phyloP scores from a whole-genome alignment of 768 basidiomycete genomes.

The Botryobasidium botryosum region DNA sequence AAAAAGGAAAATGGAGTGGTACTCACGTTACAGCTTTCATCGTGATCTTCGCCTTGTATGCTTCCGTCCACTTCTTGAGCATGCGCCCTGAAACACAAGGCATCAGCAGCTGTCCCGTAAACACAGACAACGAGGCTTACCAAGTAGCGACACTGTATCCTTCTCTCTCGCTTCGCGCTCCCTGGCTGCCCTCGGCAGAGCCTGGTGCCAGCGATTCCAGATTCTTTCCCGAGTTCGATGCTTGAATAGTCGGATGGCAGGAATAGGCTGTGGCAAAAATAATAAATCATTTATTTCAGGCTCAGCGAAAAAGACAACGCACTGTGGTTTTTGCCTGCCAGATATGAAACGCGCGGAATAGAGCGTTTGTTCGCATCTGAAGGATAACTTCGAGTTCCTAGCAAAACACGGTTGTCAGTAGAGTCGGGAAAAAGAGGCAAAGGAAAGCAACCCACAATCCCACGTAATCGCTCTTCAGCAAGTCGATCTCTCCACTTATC shows the following conservation, averaged over 20 bases:
- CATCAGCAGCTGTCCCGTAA: conserved; percentile 5
- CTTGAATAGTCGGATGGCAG: conserved; percentile 63
- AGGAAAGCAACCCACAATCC: neutral
- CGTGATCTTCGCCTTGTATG: conserved; percentile 49
- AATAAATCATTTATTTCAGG: conserved; percentile 1
- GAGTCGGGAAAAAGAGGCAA: neutral
- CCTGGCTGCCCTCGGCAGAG: conserved; percentile 53
- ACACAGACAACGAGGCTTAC: conserved; percentile 26
- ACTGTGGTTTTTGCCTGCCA: conserved; percentile 52
- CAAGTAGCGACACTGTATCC: conserved; percentile 35
- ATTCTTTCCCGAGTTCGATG: conserved; percentile 38
- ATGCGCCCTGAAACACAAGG: conserved; percentile 26
- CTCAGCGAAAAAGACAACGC: neutral
- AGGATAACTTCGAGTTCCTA: conserved; percentile 45
- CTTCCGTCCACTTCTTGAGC: conserved; percentile 51
- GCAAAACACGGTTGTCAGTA: conserved; percentile 4
- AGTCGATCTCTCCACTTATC: conserved; percentile 58
- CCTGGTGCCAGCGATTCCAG: conserved; percentile 49
- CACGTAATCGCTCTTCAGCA: neutral
- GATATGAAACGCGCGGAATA: conserved; percentile 49
- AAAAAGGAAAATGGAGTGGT: too few relatives aligned
- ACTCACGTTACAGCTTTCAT: conserved; percentile 75
- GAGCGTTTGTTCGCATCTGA: conserved; percentile 39
- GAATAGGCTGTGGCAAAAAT: conserved; percentile 36
- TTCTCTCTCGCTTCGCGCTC: conserved; percentile 47